phyloP scores from a whole-genome alignment of 2,329 filamentous ascomycete species.

The Saccharata proteae region DNA sequence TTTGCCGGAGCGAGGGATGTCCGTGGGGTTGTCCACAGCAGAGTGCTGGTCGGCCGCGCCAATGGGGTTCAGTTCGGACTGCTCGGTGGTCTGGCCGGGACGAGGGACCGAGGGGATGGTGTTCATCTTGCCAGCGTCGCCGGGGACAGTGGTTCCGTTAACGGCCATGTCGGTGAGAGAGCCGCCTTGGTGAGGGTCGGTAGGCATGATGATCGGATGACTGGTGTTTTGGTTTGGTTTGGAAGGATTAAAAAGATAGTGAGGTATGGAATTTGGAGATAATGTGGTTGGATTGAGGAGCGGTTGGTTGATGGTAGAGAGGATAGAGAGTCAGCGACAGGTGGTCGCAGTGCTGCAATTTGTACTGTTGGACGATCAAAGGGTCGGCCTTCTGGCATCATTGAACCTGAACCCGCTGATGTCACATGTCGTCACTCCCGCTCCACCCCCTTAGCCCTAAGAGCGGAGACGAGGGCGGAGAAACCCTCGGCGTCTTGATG shows the following conservation, averaged over 20 bases:
- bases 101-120: constrained; percentile 37
- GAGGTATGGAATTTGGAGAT: background rate
- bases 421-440: too few species aligned
- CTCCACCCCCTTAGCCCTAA: too few species aligned
- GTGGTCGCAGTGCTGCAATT: too few species aligned
- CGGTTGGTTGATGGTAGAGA: too few species aligned
- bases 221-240: background rate
- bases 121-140: constrained; percentile 34
- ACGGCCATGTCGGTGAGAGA: constrained; percentile 25
- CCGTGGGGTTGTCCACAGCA: constrained; percentile 36
- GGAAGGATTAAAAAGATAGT: background rate
- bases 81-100: constrained; percentile 27
- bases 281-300: background rate
- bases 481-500: too few species aligned
- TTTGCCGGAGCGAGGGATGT: constrained; percentile 28
- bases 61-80: constrained; percentile 24
- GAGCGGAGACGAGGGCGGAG: too few species aligned
- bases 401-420: too few species aligned
- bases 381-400: too few species aligned
- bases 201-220: constrained; percentile 6
- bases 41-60: constrained; percentile 24
- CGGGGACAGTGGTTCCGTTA: constrained; percentile 27
- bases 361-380: too few species aligned
- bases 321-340: too few species aligned
- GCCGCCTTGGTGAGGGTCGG: constrained; percentile 20